phyloP scores from a whole-genome alignment of 2,329 filamentous ascomycete genomes.

The Aspergillus sp. region DNA sequence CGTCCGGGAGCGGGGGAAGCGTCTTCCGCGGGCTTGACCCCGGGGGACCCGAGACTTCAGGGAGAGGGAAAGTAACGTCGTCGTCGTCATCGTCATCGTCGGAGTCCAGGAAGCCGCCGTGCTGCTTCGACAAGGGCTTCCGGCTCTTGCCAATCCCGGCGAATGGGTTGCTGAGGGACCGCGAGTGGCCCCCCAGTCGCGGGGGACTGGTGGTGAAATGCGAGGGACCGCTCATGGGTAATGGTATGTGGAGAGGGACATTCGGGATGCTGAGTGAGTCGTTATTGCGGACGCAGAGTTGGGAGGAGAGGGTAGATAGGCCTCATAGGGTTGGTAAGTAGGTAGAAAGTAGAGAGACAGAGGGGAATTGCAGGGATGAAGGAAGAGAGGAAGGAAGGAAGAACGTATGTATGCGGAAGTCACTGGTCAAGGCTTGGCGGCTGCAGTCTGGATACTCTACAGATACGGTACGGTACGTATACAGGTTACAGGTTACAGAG shows the following conservation, averaged over 20 bases:
- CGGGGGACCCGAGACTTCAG: conserved; percentile 16
- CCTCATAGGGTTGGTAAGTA: conserved; percentile 1
- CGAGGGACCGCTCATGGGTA: conserved; percentile 8
- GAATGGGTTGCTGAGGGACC: conserved; percentile 74
- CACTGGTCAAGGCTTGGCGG: background rate
- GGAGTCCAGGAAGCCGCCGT: conserved; percentile 38
- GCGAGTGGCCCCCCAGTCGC: conserved; percentile 39
- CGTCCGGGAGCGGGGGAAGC: conserved; percentile 34
- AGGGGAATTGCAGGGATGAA: background rate
- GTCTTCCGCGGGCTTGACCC: conserved; percentile 33
- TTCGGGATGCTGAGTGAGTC: conserved; percentile 15
- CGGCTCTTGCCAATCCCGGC: conserved; percentile 45
- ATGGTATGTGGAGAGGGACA: conserved; percentile 13
- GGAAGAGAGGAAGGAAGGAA: conserved; percentile 1
- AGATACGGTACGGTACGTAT: too few species aligned
- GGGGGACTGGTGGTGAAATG: conserved; percentile 10
- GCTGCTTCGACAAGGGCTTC: conserved; percentile 38
- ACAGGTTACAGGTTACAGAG: conserved; percentile 1
- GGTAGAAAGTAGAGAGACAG: conserved; percentile 3
- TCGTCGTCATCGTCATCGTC: conserved; percentile 36
- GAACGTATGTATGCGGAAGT: conserved; percentile 1
- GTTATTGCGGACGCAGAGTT: conserved; percentile 11
- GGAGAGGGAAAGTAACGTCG: conserved; percentile 12
- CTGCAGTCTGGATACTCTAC: too few species aligned
- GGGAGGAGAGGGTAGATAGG: conserved; percentile 8